Evolutionary conservation across 805 yeast species (phyloP).

Genomic region (Candida boidinii): DNA sequence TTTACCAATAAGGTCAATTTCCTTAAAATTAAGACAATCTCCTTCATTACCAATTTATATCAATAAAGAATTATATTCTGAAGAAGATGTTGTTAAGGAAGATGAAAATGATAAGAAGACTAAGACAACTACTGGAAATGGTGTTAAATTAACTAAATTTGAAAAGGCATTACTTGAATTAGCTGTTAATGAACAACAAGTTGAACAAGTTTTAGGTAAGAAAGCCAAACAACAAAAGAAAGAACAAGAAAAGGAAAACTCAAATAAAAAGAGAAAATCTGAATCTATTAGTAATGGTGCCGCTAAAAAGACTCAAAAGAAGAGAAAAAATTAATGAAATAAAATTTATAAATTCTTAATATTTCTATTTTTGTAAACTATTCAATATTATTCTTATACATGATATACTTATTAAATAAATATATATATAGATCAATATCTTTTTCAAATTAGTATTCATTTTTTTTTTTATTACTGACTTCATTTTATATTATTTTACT

Average conservation of each 20-base stretch:
- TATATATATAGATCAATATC: too few species aligned
- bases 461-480: too few species aligned
- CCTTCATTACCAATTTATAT: constrained; percentile 83
- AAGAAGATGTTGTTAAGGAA: constrained; percentile 37
- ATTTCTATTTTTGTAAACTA: too few species aligned
- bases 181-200: constrained; percentile 68
- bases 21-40: constrained; percentile 59
- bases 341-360: too few species aligned
- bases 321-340: too few species aligned
- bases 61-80: constrained; percentile 45
- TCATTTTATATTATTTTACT: too few species aligned
- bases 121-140: constrained; percentile 20
- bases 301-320: too few species aligned
- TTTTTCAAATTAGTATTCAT: too few species aligned
- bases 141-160: constrained; percentile 45
- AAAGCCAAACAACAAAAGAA: constrained; percentile 29
- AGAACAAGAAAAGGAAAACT: constrained; percentile 1
- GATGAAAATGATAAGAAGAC: constrained; percentile 12
- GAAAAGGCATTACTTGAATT: constrained; percentile 76
- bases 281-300: too few species aligned
- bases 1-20: constrained; percentile 45
- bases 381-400: too few species aligned
- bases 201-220: constrained; percentile 51
- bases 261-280: too few species aligned
- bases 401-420: too few species aligned